Conservation (phyloP, 1,284 basidiomycete species). For the Ganoderma resinaceum region DNA sequence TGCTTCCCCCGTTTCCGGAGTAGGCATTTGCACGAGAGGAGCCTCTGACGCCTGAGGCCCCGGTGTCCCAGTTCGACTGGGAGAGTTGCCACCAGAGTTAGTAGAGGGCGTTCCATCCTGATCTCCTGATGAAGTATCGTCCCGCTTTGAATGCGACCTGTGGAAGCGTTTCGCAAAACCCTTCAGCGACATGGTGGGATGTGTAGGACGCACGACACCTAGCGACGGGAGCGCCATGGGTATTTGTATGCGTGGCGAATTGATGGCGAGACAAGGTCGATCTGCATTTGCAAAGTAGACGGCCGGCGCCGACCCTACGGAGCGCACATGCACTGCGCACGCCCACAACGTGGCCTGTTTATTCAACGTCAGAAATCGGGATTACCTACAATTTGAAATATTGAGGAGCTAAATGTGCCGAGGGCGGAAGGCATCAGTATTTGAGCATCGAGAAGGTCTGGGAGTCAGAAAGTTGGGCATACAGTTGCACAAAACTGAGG, state of each 20-base stretch:
- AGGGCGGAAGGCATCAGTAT: too few species aligned
- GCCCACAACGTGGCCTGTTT: not conserved
- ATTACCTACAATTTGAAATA: conserved; percentile 4
- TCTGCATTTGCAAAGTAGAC: not conserved
- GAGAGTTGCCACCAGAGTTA: not conserved
- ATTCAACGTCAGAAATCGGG: not conserved
- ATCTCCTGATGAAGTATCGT: not conserved
- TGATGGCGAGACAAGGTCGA: not conserved
- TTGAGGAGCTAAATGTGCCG: too few species aligned
- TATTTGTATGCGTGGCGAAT: not conserved
- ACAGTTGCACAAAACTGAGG: not conserved
- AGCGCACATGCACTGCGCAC: too few species aligned
- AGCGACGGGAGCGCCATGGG: not conserved
- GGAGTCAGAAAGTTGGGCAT: not conserved
- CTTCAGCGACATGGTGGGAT: not conserved
- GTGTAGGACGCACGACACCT: not conserved
- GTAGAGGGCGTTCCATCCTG: not conserved
- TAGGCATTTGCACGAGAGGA: not conserved
- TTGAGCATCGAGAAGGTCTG: too few species aligned
- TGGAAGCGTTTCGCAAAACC: conserved; percentile 1
- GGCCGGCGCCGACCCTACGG: not conserved
- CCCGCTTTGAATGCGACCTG: not conserved
- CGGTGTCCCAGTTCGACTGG: not conserved
- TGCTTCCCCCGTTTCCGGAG: not conserved
- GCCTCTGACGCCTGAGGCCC: not conserved